These are phyloP conservation scores for Hippophae gyantsensis DNA, from an alignment of 306 rosid species.

Conservation along the genomic window DNA sequence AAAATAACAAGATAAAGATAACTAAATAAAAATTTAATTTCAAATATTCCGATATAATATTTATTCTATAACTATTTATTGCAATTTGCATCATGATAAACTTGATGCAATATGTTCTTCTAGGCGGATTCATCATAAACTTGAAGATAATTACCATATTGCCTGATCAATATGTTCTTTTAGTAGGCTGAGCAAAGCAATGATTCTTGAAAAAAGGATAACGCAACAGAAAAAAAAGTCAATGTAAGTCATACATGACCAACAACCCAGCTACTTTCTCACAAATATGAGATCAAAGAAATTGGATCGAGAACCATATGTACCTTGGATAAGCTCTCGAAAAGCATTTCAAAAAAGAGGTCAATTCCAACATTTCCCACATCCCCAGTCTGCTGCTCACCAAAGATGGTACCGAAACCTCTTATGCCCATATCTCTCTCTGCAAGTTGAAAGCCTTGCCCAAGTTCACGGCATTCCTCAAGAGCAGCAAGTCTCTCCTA, in stretches of 20 bases:
- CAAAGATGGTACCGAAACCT: conserved; percentile 94
- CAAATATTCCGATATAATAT: too few species aligned
- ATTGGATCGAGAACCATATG: conserved; percentile 14
- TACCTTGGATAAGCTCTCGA: conserved; percentile 95
- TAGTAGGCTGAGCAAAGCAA: not conserved
- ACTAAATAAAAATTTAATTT: too few species aligned
- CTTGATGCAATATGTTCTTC: not conserved
- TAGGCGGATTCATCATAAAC: not conserved
- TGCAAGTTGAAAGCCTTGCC: conserved; percentile 96
- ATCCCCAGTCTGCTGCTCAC: conserved; percentile 94
- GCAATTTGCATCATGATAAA: too few species aligned
- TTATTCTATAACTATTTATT: too few species aligned
- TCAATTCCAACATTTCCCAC: conserved; percentile 94
- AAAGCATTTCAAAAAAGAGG: conserved; percentile 97
- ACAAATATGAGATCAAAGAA: conserved; percentile 6
- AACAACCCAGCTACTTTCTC: conserved; percentile 6
- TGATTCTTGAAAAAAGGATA: conserved; percentile 7
- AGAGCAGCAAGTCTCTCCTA: conserved; percentile 93
- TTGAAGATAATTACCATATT: not conserved
- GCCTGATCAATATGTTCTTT: not conserved
- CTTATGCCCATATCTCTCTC: conserved; percentile 97
- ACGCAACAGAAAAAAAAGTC: conserved; percentile 3
- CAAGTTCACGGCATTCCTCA: conserved; percentile 89
- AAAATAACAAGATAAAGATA: too few species aligned
- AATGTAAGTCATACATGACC: conserved; percentile 2